These are phyloP conservation scores for Mucor sp. DNA, from an alignment of 371 early-diverging fungal genomes.

Conservation along the genomic window DNA sequence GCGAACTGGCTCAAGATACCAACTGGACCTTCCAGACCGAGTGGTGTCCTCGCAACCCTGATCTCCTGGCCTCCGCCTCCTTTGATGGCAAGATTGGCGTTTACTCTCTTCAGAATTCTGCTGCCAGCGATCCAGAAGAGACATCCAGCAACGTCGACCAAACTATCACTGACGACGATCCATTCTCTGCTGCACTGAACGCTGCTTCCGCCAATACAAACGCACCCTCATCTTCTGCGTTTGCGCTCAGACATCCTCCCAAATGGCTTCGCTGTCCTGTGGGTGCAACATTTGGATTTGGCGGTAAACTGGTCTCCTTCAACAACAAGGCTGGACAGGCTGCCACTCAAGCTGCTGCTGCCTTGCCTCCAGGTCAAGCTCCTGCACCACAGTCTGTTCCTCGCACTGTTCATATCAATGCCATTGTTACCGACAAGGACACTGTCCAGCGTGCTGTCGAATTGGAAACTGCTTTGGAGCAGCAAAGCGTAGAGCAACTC, in stretches of 20 bases:
- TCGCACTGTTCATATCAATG: constrained; percentile 47
- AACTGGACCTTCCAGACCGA: constrained; percentile 94
- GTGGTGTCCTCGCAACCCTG: constrained; percentile 88
- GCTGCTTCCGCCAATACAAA: constrained; percentile 9
- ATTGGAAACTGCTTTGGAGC: constrained; percentile 61
- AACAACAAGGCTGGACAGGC: constrained; percentile 50
- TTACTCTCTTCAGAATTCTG: constrained; percentile 76
- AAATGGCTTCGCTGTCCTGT: constrained; percentile 91
- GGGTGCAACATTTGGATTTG: constrained; percentile 90
- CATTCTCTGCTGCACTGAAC: constrained; percentile 24
- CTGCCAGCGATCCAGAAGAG: constrained; percentile 32
- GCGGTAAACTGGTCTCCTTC: constrained; percentile 84
- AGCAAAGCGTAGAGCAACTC: constrained; percentile 57
- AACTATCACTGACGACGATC: constrained; percentile 1
- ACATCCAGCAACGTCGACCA: constrained; percentile 18
- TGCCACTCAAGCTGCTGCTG: constrained; percentile 45
- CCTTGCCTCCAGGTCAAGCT: constrained; percentile 51
- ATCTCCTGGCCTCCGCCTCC: constrained; percentile 80
- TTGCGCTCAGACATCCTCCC: constrained; percentile 68
- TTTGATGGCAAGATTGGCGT: constrained; percentile 87
- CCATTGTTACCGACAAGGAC: constrained; percentile 66
- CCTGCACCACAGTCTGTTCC: constrained; percentile 41
- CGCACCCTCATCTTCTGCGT: neutral
- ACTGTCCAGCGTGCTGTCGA: constrained; percentile 66
- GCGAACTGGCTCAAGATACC: constrained; percentile 72